Evolutionary conservation across 441 rosid genomes (phyloP).

Genomic region (Rhodomyrtus psidioides): DNA sequence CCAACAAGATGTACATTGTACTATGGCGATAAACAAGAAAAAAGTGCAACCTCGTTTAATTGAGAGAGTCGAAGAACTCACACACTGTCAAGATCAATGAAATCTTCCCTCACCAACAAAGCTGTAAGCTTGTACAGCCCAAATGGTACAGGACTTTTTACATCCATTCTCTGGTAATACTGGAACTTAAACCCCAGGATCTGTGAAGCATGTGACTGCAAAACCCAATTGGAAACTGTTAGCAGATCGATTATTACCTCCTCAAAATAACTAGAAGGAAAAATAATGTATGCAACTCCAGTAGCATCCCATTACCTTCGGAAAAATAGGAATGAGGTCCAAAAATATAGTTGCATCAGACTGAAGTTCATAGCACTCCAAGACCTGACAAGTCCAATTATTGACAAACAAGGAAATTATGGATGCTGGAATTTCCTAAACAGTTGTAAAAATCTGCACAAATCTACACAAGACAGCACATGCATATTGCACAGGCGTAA

Average conservation of each 20-base stretch:
- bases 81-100: constrained; percentile 97
- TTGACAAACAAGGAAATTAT: constrained; percentile 8
- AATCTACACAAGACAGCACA: not conserved
- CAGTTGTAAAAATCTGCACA: not conserved
- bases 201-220: constrained; percentile 99
- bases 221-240: not conserved
- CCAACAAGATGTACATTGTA: not conserved
- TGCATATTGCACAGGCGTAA: not conserved
- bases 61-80: constrained; percentile 25
- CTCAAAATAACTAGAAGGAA: not conserved
- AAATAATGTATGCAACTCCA: not conserved
- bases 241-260: not conserved
- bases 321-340: constrained; percentile 92
- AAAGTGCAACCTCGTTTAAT: not conserved
- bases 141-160: constrained; percentile 72
- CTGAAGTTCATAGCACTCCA: constrained; percentile 97
- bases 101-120: constrained; percentile 86
- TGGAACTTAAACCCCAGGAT: constrained; percentile 99
- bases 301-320: constrained; percentile 54
- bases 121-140: constrained; percentile 96
- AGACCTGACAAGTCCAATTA: constrained; percentile 47
- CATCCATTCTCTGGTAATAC: constrained; percentile 91
- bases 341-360: constrained; percentile 66
- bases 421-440: not conserved
- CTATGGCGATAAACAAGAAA: not conserved